Evolutionary conservation across 495 filamentous ascomycete species (phyloP).

Genomic region (Penicillium paxilli): DNA sequence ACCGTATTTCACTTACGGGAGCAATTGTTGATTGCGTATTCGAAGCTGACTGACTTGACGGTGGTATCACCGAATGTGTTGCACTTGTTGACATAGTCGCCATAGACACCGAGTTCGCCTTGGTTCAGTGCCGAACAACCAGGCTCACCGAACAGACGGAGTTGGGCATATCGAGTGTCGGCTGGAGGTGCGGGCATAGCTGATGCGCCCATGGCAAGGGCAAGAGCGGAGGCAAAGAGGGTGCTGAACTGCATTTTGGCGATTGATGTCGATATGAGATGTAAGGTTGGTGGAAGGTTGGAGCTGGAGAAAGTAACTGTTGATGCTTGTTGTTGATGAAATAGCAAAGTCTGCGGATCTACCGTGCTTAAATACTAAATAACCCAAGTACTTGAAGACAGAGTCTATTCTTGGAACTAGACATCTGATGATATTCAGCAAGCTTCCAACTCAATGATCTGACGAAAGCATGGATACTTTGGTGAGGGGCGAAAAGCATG

Average conservation of each 20-base stretch:
- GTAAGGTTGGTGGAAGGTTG: neutral
- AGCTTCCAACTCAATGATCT: neutral
- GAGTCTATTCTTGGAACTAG: neutral
- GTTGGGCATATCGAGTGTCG: constrained; percentile 16
- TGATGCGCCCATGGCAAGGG: constrained; percentile 2
- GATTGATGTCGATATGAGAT: neutral
- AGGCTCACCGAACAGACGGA: constrained; percentile 17
- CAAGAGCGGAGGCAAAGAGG: constrained; percentile 4
- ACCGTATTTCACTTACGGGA: constrained; percentile 2
- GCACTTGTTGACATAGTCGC: constrained; percentile 13
- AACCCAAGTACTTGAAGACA: neutral
- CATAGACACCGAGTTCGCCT: constrained; percentile 19
- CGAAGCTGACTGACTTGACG: constrained; percentile 9
- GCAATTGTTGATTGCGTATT: constrained; percentile 8
- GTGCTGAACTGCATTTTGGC: constrained; percentile 11
- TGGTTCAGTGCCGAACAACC: constrained; percentile 17
- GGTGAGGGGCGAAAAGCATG: neutral
- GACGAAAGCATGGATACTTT: neutral
- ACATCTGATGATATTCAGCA: neutral
- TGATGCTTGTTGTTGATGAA: neutral
- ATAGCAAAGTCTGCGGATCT: neutral
- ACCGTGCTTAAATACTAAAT: neutral
- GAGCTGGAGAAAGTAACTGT: neutral
- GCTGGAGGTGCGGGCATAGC: constrained; percentile 5
- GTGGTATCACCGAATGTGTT: constrained; percentile 2